Base-by-base conservation (phyloP, 306 rosid species). In the Sicyos baderoa region DNA sequence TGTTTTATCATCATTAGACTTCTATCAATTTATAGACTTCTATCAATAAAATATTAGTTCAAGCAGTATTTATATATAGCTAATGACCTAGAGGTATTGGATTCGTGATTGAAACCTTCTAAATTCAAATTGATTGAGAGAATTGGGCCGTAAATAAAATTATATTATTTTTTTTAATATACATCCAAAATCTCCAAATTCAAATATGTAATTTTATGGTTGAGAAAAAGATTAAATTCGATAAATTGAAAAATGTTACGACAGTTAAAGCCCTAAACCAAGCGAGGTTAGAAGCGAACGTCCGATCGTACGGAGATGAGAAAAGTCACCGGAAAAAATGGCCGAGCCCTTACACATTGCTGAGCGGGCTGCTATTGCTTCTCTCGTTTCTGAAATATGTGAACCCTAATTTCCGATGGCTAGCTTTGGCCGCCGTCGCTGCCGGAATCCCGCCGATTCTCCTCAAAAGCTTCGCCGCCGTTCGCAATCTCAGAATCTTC, bases 191-290 rank as follows among this genome's bases (percentile, higher is more conserved):
- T n/a, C n/a, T n/a, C n/a, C n/a, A n/a, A n/a, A n/a, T n/a, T n/a
- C n/a, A n/a, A n/a, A n/a, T n/a, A n/a, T n/a, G 35, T 29, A 29
- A 29, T 29, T 29, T 29, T 29, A 29, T 29, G 35, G 35, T 29
- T 29, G 2, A 5, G 35, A 29, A 29, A 35, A 4, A 4, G 8
- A 35, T 35, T 35, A 35, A 35, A 35, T 35, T 35, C 6, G 42
- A 8, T 35, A 1, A 35, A 35, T 14, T 57, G 40, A 42, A 0
- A 59, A 37, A 61, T 61, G 16, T 73, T n/a, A n/a, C n/a, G 82
- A 76, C 99, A 94, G 99, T 81, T 2, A 90, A 90, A 80, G 90
- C 90, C 40, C 68, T 94, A 48, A 90, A 94, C 58, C 82, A 86
- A 76, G 96, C 84, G 45, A 81, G 97, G 54, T 15, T 94, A 12